A percentile compares a stretch with the other conserved stretches of the same genome.
Evolutionary conservation across 352 stramenopile species (phyloP).

Genomic region (Phytophthora melonis): DNA sequence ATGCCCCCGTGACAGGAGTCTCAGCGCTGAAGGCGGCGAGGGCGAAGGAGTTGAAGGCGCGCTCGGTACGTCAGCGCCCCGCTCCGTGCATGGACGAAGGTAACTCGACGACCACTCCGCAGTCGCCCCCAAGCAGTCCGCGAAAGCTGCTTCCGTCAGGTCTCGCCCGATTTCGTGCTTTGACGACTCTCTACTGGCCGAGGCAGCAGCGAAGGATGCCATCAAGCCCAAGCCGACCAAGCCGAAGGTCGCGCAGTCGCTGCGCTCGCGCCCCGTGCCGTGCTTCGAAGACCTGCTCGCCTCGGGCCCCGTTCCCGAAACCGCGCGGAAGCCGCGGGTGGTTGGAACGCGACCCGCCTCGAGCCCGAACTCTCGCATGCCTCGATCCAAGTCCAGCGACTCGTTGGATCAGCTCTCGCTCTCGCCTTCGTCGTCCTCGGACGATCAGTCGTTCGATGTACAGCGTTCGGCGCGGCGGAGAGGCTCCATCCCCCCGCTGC

Average conservation of each 20-base stretch:
- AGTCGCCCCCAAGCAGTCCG: slow-evolving; percentile 12
- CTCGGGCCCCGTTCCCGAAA: slow-evolving; percentile 11
- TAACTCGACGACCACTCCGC: background rate
- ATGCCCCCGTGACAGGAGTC: slow-evolving; percentile 9
- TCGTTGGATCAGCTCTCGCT: slow-evolving; percentile 3
- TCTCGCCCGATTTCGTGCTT: slow-evolving; percentile 27
- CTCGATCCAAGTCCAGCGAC: slow-evolving; percentile 10
- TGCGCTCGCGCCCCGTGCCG: slow-evolving; percentile 20
- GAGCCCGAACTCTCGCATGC: slow-evolving; percentile 5
- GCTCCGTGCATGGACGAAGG: slow-evolving; percentile 21
- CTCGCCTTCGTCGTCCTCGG: slow-evolving; percentile 21
- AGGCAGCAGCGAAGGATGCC: slow-evolving; percentile 17
- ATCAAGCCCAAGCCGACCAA: background rate
- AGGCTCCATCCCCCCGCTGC: slow-evolving; percentile 13
- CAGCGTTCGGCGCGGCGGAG: slow-evolving; percentile 10
- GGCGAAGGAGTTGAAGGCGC: slow-evolving; percentile 7
- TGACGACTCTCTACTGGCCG: slow-evolving; percentile 28
- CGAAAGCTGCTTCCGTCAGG: slow-evolving; percentile 22
- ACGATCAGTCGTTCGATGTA: slow-evolving; percentile 13
- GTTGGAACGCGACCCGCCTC: slow-evolving; percentile 24
- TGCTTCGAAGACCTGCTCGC: slow-evolving; percentile 33
- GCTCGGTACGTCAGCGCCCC: slow-evolving; percentile 16
- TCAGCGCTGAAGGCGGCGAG: slow-evolving; percentile 14
- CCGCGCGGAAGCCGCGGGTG: slow-evolving; percentile 23
- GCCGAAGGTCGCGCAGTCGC: slow-evolving; percentile 21